These are phyloP conservation scores for Nemophila menziesii DNA, from an alignment of 257 asterid genomes.

Conservation along the genomic window DNA sequence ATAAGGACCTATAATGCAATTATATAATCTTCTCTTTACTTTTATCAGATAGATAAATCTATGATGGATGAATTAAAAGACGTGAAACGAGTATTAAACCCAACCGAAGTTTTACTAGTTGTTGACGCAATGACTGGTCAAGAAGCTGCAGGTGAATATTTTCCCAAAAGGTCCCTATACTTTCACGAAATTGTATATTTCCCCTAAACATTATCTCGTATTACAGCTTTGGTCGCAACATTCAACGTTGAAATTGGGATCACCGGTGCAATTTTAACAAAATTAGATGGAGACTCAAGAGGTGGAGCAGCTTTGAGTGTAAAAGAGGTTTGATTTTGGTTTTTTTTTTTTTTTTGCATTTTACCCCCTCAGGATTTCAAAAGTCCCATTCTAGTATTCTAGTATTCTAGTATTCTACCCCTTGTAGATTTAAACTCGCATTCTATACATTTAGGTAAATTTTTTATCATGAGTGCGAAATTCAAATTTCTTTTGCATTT, in stretches of 20 bases:
- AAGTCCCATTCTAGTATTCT: no score
- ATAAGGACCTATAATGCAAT: background rate
- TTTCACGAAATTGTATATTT: background rate
- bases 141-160: constrained; percentile 83
- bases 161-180: background rate
- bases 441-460: no score
- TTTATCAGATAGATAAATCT: constrained; percentile 73
- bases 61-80: constrained; percentile 98
- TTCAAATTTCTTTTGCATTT: no score
- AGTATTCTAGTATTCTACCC: no score
- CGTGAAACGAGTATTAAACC: constrained; percentile 66
- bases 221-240: constrained; percentile 73
- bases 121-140: constrained; percentile 99
- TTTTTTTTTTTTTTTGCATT: constrained; percentile 3
- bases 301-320: constrained; percentile 99
- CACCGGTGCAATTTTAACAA: constrained; percentile 93
- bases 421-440: no score
- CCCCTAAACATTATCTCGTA: constrained; percentile 17
- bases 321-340: constrained; percentile 47
- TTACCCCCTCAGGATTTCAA: background rate
- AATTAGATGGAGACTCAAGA: constrained; percentile 98
- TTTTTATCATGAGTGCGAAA: no score
- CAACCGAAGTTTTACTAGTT: constrained; percentile 91
- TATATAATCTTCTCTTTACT: constrained; percentile 3
- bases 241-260: constrained; percentile 97